Percentiles rank a stretch among this genome's conserved stretches.
These are phyloP conservation scores for Heimioporus punctisporus DNA, from an alignment of 1,284 basidiomycete genomes.

Conservation along the genomic window DNA sequence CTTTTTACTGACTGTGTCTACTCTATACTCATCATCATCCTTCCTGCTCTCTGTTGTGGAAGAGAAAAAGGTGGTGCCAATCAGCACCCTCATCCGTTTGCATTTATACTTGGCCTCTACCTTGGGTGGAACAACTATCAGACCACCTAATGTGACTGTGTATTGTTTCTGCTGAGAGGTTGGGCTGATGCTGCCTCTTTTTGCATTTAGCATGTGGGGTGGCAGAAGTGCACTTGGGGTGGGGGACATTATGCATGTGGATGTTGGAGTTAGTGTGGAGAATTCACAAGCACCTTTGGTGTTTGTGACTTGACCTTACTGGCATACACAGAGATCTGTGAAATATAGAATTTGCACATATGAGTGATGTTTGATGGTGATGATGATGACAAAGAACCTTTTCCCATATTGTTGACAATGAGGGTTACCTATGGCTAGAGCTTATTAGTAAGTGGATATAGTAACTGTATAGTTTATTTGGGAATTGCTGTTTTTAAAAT, in stretches of 20 bases:
- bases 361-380: neutral
- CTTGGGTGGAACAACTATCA: constrained; percentile 53
- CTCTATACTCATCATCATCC: constrained; percentile 38
- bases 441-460: neutral
- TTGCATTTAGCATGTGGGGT: constrained; percentile 34
- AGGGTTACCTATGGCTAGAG: neutral
- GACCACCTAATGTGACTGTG: constrained; percentile 77
- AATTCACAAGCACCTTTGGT: constrained; percentile 75
- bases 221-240: constrained; percentile 33
- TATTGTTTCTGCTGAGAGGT: constrained; percentile 75
- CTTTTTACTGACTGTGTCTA: constrained; percentile 66
- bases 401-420: neutral
- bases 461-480: neutral
- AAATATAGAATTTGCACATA: neutral
- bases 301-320: constrained; percentile 62
- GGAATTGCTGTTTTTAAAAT: neutral
- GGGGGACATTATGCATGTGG: constrained; percentile 23
- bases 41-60: constrained; percentile 40
- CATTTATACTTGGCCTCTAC: constrained; percentile 34
- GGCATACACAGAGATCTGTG: neutral
- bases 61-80: constrained; percentile 47
- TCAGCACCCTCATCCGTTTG: constrained; percentile 18
- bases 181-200: constrained; percentile 60
- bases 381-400: neutral
- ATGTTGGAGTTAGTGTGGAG: constrained; percentile 20